phyloP scores from a whole-genome alignment of 2,329 filamentous ascomycete genomes.

The Calycina herbarum region DNA sequence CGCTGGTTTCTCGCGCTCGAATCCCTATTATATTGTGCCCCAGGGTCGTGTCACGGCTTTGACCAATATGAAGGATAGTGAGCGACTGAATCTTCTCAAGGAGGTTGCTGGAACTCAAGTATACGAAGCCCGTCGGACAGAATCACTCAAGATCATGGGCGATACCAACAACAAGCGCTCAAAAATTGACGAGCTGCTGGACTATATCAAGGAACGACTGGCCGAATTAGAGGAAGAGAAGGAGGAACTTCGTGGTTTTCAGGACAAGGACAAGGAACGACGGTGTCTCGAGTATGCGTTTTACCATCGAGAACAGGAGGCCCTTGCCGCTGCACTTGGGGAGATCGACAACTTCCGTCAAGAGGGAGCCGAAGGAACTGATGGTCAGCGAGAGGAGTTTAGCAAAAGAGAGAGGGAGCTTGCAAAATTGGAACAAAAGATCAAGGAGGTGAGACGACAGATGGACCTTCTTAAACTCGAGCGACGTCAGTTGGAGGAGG shows the following conservation, averaged over 20 bases:
- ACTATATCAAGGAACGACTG: conserved; percentile 88
- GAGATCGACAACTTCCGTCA: conserved; percentile 80
- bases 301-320: conserved; percentile 83
- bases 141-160: conserved; percentile 94
- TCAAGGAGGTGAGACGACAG: conserved; percentile 76
- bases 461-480: conserved; percentile 84
- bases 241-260: conserved; percentile 88
- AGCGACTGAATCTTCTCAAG: conserved; percentile 86
- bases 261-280: conserved; percentile 91
- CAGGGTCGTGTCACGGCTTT: conserved; percentile 93
- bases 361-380: conserved; percentile 79
- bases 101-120: conserved; percentile 98
- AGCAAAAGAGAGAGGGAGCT: conserved; percentile 78
- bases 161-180: conserved; percentile 93
- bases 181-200: conserved; percentile 90
- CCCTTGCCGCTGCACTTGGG: conserved; percentile 74
- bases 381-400: conserved; percentile 76
- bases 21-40: conserved; percentile 98
- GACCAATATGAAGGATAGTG: conserved; percentile 98
- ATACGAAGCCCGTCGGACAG: conserved; percentile 87
- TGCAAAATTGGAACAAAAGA: conserved; percentile 72
- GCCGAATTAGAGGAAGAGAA: conserved; percentile 94
- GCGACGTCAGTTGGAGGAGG: conserved; percentile 82
- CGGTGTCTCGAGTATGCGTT: conserved; percentile 93
- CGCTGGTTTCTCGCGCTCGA: conserved; percentile 93